Base-by-base conservation (phyloP, 768 basidiomycete genomes). In the Serpula lacrymans region DNA sequence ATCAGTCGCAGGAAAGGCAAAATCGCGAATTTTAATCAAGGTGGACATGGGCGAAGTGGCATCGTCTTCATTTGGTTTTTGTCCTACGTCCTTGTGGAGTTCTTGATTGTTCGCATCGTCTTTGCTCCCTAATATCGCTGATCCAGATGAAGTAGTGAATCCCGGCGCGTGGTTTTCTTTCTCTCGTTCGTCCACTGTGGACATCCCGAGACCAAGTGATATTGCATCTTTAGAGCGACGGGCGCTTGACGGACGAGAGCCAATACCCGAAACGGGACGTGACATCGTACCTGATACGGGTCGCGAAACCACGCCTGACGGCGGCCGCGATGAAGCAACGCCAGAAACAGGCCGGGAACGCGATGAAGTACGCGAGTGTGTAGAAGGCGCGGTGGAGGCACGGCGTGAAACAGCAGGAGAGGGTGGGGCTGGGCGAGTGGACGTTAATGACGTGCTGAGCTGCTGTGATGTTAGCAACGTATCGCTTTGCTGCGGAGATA, bases 381-480 rank as follows among this genome's bases (percentile, higher is more conserved):
- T 52, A 9, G 72, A 72, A 2, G 59, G 62, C 31, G 58, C 37
- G 53, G 53, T 7, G 57, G 64, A 48, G 34, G 60, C 38, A 42
- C 64, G 44, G 25, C 77, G 71, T 0, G 77, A 78, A 4, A 68
- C 41, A 0, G 68, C 75, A 12, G 80, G 81, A 2, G 78, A 82
- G 4, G 75, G 75, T 0, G 82, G 81, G 0, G 81, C 81, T 24
- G 78, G 80, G 4, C 81, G 76, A 1, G 70, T 71, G 10, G 73
- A 71, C 1, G 65, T 66, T 46, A 67, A 73, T 36, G 59, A 67
- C 32, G 34, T 55, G 9, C 47, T 39, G 6, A 58, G 60, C 13
- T 52, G 56, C 1, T 46, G 16, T 14, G 43, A 27, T 21, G 7
- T 12, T n/a, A n/a, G n/a, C n/a, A n/a, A n/a, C n/a, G n/a, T n/a